Percentiles rank a stretch among this genome's conserved stretches.
phyloP scores from a whole-genome alignment of 1,284 basidiomycete genomes.

The Jaminaea rosea region DNA sequence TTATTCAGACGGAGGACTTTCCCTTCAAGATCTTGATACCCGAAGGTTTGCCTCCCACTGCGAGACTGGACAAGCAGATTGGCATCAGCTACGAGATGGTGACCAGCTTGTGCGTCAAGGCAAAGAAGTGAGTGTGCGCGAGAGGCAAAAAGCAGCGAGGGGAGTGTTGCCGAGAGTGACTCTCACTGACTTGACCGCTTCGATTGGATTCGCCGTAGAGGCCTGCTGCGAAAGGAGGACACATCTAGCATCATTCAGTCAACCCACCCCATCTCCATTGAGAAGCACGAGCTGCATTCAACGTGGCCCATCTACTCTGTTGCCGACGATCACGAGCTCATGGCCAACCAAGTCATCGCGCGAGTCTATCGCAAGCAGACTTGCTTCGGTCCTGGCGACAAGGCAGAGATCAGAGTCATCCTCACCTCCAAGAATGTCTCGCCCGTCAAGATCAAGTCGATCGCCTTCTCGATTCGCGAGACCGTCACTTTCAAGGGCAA shows the following conservation, averaged over 20 bases:
- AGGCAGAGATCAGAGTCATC: conserved; percentile 27
- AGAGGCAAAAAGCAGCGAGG: background rate
- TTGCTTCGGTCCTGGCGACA: conserved; percentile 36
- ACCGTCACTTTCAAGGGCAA: conserved; percentile 38
- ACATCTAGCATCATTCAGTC: conserved; percentile 34
- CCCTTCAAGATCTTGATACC: conserved; percentile 38
- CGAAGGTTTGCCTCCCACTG: conserved; percentile 38
- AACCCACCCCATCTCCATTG: conserved; percentile 31
- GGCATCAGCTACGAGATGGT: conserved; percentile 43
- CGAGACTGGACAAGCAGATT: conserved; percentile 35
- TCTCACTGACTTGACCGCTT: background rate
- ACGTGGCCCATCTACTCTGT: conserved; percentile 38
- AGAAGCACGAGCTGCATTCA: conserved; percentile 45
- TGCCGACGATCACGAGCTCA: conserved; percentile 5
- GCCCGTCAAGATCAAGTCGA: conserved; percentile 36
- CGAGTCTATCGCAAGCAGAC: conserved; percentile 20
- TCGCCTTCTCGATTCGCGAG: conserved; percentile 32
- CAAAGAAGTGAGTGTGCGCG: conserved; percentile 1
- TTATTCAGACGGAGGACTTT: conserved; percentile 20
- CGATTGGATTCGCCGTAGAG: conserved; percentile 12
- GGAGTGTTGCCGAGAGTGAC: background rate
- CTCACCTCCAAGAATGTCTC: conserved; percentile 22
- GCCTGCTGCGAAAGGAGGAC: conserved; percentile 23
- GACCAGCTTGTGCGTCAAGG: conserved; percentile 34
- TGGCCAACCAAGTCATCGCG: conserved; percentile 2